Percentiles rank a stretch among this genome's conserved stretches.
These are phyloP conservation scores for Begonia fuchsioides DNA, from an alignment of 306 rosid genomes.

Conservation along the genomic window DNA sequence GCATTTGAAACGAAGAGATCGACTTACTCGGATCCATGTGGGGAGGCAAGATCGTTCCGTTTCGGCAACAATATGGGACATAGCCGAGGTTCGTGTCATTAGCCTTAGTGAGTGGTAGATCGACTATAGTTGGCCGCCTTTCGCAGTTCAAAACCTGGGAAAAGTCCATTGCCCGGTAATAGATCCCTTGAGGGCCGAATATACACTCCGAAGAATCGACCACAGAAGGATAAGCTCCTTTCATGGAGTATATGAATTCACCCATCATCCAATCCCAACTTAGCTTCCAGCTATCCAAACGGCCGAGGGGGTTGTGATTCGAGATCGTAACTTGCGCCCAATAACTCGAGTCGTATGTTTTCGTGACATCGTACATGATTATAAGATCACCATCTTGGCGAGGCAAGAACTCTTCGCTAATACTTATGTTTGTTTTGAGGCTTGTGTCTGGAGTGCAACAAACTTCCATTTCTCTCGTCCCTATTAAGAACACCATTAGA, in stretches of 20 bases:
- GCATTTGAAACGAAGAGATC: constrained; percentile 61
- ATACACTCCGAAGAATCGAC: constrained; percentile 73
- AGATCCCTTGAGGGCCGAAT: constrained; percentile 50
- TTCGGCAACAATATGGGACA: constrained; percentile 81
- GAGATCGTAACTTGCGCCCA: constrained; percentile 70
- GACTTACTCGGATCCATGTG: constrained; percentile 73
- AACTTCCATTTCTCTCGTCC: constrained; percentile 25
- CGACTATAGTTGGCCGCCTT: constrained; percentile 64
- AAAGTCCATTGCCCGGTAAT: constrained; percentile 42
- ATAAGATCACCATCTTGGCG: constrained; percentile 82
- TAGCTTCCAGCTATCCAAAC: constrained; percentile 84
- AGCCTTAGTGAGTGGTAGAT: constrained; percentile 69
- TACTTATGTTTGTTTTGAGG: constrained; percentile 40
- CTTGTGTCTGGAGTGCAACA: constrained; percentile 51
- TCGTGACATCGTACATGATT: constrained; percentile 80
- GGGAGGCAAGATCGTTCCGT: constrained; percentile 81
- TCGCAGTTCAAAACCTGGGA: constrained; percentile 61
- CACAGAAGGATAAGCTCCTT: constrained; percentile 75
- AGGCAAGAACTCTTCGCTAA: constrained; percentile 38
- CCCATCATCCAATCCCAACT: constrained; percentile 91
- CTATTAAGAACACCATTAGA: not conserved
- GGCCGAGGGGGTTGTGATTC: constrained; percentile 83
- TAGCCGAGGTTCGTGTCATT: constrained; percentile 54
- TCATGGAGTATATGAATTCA: constrained; percentile 70
- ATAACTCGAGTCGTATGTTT: constrained; percentile 48